Evolutionary conservation across 805 yeast species (phyloP), one percentile per base, ranked within the genome.

Genomic region (Candida sanyiensis): DNA sequence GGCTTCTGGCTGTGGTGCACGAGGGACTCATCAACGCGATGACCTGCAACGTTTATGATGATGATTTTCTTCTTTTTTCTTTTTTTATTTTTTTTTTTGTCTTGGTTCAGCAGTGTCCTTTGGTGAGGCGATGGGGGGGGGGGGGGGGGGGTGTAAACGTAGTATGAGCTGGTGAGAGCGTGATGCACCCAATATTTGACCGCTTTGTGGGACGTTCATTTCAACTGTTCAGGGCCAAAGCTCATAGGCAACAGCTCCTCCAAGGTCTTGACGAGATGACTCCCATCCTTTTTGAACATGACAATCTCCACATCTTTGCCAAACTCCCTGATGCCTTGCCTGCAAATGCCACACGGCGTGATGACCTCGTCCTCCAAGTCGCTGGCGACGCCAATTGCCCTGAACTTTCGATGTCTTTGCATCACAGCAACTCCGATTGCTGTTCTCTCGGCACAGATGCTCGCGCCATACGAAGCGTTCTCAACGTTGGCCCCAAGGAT

Each of bases 271-370:
- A 67, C 60, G 28, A 67, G 59, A 47, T 58, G 65, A 45, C 57
- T 54, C 1, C 83, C 86, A 39, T 72, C 71, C 1, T 55, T 57
- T 33, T 75, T 71, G 54, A 78, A 82, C 93, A 90, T 81, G 56
- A 72, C 75, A 2, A 90, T 61, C 0, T 84, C 83, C 20, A 76
- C 54, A 7, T 70, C 66, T 7, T 58, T 53, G 0, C 79, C 74
- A 58, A 89, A 90, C 58, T 90, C 98, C 27, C 96, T 68, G 23
- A 90, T 76, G 39, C 83, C 75, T 60, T 90, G 98, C 38, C 98
- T 69, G 54, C 98, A 90, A 26, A 93, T 80, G 4, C 98, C 98
- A 58, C 98, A 90, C 0, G 98, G 98, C 8, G 89, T 68, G 9
- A 83, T 78, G 22, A 80, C 47, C 21, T 50, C 72, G 2, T 70